Percentiles rank a stretch among this genome's conserved stretches.
These are phyloP conservation scores for Penicillium sp. DNA, from an alignment of 2,329 filamentous ascomycete genomes.

Conservation along the genomic window DNA sequence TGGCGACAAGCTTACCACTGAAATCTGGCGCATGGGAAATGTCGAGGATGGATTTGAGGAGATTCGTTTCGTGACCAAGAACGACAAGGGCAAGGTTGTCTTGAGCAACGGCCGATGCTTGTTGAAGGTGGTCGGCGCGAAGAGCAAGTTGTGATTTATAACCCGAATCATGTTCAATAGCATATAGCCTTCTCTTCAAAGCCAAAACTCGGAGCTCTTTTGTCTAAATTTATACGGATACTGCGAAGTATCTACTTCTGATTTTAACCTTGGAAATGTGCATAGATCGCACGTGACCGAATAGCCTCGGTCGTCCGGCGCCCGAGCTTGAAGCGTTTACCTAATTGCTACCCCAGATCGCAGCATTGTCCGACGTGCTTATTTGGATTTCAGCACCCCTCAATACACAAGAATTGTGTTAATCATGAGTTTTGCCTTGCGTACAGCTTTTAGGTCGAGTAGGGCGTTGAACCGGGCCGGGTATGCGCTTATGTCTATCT, in stretches of 20 bases:
- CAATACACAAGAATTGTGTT: background rate
- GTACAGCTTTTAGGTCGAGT: background rate
- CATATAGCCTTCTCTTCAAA: background rate
- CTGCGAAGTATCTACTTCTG: background rate
- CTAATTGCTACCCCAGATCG: constrained; percentile 6
- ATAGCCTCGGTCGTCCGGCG: constrained; percentile 3
- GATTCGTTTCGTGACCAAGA: constrained; percentile 74
- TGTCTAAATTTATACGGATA: background rate
- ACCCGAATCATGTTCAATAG: background rate
- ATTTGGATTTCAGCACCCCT: background rate
- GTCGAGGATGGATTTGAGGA: constrained; percentile 70
- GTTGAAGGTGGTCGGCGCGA: constrained; percentile 64
- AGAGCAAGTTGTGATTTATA: constrained; percentile 62
- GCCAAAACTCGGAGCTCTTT: background rate
- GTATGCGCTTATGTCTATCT: background rate
- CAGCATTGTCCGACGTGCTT: background rate
- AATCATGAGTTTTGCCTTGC: background rate
- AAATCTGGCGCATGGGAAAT: constrained; percentile 77
- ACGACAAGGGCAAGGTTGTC: constrained; percentile 79
- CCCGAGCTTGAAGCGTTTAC: background rate
- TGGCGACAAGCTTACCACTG: constrained; percentile 76
- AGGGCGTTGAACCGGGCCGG: background rate
- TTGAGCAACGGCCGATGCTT: constrained; percentile 83
- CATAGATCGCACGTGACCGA: constrained; percentile 4
- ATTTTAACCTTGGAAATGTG: background rate